Evolutionary conservation across 1,139 yeast species (phyloP).

Genomic region (Lodderomyces jiufengensis): DNA sequence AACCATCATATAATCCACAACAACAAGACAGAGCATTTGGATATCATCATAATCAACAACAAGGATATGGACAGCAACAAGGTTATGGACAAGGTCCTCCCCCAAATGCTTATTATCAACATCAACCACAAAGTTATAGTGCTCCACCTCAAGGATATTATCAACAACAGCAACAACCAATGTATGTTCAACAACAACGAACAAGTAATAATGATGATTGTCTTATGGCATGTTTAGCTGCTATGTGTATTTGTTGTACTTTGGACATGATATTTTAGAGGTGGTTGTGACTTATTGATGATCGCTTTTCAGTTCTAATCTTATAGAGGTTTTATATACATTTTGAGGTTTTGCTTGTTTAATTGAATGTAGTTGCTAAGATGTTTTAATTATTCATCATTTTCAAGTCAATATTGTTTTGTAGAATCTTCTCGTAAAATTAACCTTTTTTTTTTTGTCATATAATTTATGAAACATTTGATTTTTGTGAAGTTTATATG

Average conservation of each 20-base stretch:
- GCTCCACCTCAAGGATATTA: slow-evolving; percentile 24
- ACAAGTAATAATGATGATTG: slow-evolving; percentile 44
- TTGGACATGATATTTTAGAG: slow-evolving; percentile 60
- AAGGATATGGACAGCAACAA: too few species aligned
- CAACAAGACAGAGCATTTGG: slow-evolving; percentile 32
- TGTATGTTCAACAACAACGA: slow-evolving; percentile 57
- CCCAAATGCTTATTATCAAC: slow-evolving; percentile 11
- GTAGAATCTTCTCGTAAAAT: too few species aligned
- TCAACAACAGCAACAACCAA: slow-evolving; percentile 47
- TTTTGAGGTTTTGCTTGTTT: neutral
- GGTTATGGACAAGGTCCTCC: slow-evolving; percentile 28
- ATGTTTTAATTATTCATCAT: neutral
- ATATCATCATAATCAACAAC: slow-evolving; percentile 17
- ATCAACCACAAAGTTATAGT: slow-evolving; percentile 14
- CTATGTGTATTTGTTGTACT: slow-evolving; percentile 71
- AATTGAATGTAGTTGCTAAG: neutral
- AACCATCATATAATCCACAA: slow-evolving; percentile 29
- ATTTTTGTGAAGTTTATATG: too few species aligned
- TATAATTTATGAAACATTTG: too few species aligned
- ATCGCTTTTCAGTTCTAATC: too few species aligned
- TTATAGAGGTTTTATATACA: too few species aligned
- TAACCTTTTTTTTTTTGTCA: too few species aligned
- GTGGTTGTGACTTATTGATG: too few species aligned
- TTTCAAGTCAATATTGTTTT: too few species aligned
- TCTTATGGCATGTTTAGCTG: slow-evolving; percentile 68